Evolutionary conservation across 768 basidiomycete species (phyloP), one percentile per base, ranked within the genome.

Genomic region (Panus rudis): DNA sequence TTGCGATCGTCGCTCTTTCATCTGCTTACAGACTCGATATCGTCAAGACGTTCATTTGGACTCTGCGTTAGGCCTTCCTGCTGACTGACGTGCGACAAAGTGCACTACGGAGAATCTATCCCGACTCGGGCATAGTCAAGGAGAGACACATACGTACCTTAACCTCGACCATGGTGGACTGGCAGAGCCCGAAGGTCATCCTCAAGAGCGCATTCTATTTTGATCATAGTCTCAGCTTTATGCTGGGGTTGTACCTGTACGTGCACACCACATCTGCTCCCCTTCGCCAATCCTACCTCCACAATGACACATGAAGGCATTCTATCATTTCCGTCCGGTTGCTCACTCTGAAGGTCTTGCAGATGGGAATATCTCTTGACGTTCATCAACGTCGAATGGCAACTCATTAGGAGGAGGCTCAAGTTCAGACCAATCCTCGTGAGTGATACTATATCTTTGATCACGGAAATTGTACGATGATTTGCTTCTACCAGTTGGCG

Each of bases 1-100:
- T 54, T 3, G 66, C 59, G 2, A 52, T 76, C 19, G 64, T 78
- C 4, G 13, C 77, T 12, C 60, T 80, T 40, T 79, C 77, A 47
- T 77, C 81, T 25, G 50, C 57, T 14, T 31, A 33, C n/a, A 37
- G 31, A 17, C 43, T 42, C 17, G 39, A 45, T 5, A 12, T 22
- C 4, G 25, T 48, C n/a, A 35, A 17, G 17, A 5, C 46, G 4
- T 17, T 14, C 13, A 23, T 12, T 19, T 45, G 27, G 14, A n/a
- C 30, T 27, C 16, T 28, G 31, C 25, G 13, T 19, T 17, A 16
- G 2, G 37, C 7, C 25, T 32, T n/a, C 35, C 39, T 11, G 19
- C 20, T n/a, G 39, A 48, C 35, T 48, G 38, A 21, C 14, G 8
- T 17, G 37, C 13, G 12, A 12, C 21, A 8, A 8, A 23, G 6